Conservation (phyloP, 495 filamentous ascomycete species). For the Jackrogersella minutella region DNA sequence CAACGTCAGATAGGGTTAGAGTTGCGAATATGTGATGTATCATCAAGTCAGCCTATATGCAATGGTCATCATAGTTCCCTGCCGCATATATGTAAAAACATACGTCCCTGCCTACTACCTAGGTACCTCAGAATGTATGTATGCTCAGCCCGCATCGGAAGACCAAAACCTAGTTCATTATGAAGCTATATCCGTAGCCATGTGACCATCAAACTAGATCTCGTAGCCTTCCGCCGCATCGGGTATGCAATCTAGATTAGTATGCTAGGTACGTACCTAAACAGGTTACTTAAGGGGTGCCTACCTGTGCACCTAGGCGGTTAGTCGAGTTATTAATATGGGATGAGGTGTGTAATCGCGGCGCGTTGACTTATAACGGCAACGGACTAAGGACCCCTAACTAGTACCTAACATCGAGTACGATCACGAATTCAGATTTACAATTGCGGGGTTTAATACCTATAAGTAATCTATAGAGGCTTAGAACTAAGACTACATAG, state of each 20-base stretch:
- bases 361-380: conserved; percentile 24
- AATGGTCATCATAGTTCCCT: conserved; percentile 17
- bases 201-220: not conserved
- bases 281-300: not conserved
- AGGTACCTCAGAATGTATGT: not conserved
- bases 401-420: conserved; percentile 27
- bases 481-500: conserved; percentile 25
- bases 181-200: not conserved
- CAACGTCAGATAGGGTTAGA: conserved; percentile 23
- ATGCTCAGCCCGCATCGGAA: conserved; percentile 5
- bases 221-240: conserved; percentile 14
- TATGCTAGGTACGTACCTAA: not conserved
- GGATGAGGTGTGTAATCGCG: conserved; percentile 7
- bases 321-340: not conserved
- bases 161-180: conserved; percentile 7
- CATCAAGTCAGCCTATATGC: conserved; percentile 11
- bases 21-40: conserved; percentile 21
- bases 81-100: not conserved
- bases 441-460: conserved; percentile 36
- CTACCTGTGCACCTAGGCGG: not conserved
- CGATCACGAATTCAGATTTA: conserved; percentile 33
- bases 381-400: conserved; percentile 6
- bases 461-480: conserved; percentile 33
- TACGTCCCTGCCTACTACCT: not conserved
- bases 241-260: conserved; percentile 20